Evolutionary conservation across 2,329 filamentous ascomycete genomes (phyloP).

Genomic region (Arthrobotrys conoides): DNA sequence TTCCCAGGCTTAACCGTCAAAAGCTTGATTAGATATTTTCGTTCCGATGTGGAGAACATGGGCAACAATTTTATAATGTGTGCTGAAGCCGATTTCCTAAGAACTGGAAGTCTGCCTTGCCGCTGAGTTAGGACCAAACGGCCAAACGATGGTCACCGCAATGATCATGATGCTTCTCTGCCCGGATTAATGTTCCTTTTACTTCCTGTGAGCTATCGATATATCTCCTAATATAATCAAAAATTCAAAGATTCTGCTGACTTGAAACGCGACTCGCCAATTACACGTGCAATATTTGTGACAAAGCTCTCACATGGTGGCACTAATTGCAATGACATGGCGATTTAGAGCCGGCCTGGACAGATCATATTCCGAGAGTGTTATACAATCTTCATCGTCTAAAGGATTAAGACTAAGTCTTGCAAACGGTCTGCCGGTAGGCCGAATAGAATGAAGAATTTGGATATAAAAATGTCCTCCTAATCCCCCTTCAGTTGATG

Average conservation of each 20-base stretch:
- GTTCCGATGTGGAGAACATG: not conserved
- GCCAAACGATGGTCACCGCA: not conserved
- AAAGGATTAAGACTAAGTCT: too few relatives aligned
- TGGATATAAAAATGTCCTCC: too few relatives aligned
- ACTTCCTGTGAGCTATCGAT: not conserved
- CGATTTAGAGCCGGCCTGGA: not conserved
- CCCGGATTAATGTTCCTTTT: not conserved
- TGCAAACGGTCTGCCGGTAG: too few relatives aligned
- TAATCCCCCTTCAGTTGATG: too few relatives aligned
- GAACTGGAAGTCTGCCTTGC: slow-evolving; percentile 23
- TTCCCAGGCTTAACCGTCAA: not conserved
- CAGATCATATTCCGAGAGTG: too few relatives aligned
- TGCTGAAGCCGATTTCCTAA: not conserved
- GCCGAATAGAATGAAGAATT: too few relatives aligned
- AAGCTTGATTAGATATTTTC: not conserved
- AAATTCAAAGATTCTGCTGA: not conserved
- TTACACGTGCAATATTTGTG: not conserved
- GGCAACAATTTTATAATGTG: not conserved
- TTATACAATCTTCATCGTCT: too few relatives aligned
- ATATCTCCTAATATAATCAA: too few relatives aligned
- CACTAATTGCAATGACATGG: not conserved
- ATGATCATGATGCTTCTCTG: not conserved
- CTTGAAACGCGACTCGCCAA: not conserved
- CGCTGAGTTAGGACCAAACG: not conserved
- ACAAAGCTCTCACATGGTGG: not conserved